Base-by-base conservation (phyloP, 805 yeast genomes). In the Naumovozyma castellii region DNA sequence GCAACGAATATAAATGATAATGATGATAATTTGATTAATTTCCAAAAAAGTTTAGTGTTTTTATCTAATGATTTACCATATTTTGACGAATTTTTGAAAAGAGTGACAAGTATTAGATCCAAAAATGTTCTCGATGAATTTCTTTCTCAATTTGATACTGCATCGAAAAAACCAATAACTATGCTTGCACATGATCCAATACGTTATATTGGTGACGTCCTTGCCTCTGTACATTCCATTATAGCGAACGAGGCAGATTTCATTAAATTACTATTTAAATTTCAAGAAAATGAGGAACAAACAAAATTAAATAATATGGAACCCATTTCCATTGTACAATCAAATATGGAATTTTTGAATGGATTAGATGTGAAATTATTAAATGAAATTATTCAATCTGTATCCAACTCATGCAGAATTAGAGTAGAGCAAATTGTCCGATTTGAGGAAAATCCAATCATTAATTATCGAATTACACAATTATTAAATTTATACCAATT, bases 211-310 rank as follows among this genome's bases (percentile, higher is more conserved):
- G 94, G 97, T 18, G 96, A 87, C 56, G 70, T 92, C 25, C 64
- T 92, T 30, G 97, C 97, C 0, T 84, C 83, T 66, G 71, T 87
- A 2, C 97, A 92, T 56, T 75, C 88, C 1, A 71, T 84, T 3
- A 78, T 87, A 22, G 94, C 87, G 3, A 84, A 85, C 61, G 98
- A 92, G 59, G 71, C 78, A 32, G 98, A 92, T 54, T 69, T 80
- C 22, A 70, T 90, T 4, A 69, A 70, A 6, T 69, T 78, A 15
- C 61, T 90, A 37, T 78, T 90, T 40, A 70, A 71, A 35, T 61
- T 66, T 34, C 62, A 63, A 30, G 44, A 52, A 30, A 34, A 48
- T 18, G 36, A 35, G 10, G 37, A 37, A 16, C 27, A 30, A 5
- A n/a, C 5, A 13, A 43, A 43, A 2, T 44, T 43, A 13, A 18